Evolutionary conservation across 1,139 yeast genomes (phyloP).

Genomic region (Zygosaccharomyces sapae): DNA sequence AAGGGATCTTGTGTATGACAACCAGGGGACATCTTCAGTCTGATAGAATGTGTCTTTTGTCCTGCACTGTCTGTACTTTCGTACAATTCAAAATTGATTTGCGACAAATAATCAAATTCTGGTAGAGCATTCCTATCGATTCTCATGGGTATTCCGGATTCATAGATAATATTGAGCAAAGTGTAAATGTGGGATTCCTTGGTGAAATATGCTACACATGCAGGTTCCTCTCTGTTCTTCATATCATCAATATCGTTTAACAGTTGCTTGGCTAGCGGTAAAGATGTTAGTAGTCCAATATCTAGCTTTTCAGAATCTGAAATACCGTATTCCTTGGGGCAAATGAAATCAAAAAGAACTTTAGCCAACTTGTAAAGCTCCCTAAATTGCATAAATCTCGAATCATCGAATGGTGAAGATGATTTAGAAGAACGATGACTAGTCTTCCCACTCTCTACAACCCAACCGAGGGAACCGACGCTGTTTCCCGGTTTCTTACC

Average conservation of each 20-base stretch:
- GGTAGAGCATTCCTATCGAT: slow-evolving; percentile 93
- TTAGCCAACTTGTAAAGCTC: slow-evolving; percentile 88
- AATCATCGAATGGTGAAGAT: slow-evolving; percentile 71
- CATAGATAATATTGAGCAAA: slow-evolving; percentile 81
- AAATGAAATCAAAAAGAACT: slow-evolving; percentile 91
- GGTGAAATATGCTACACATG: slow-evolving; percentile 85
- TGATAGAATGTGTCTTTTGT: slow-evolving; percentile 78
- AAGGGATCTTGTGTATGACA: slow-evolving; percentile 97
- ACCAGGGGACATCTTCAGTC: slow-evolving; percentile 91
- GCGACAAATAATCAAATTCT: slow-evolving; percentile 92
- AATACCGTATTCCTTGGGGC: slow-evolving; percentile 98
- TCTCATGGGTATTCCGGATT: slow-evolving; percentile 88
- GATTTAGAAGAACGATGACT: slow-evolving; percentile 36
- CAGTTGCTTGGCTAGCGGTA: slow-evolving; percentile 90
- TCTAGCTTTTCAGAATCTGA: slow-evolving; percentile 93
- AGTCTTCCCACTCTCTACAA: slow-evolving; percentile 49
- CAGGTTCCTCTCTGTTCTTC: slow-evolving; percentile 73
- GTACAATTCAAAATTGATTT: slow-evolving; percentile 87
- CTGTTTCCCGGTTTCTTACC: slow-evolving; percentile 38
- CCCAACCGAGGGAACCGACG: slow-evolving; percentile 76
- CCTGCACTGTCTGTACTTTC: slow-evolving; percentile 69
- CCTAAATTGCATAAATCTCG: slow-evolving; percentile 72
- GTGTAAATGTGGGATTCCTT: slow-evolving; percentile 98
- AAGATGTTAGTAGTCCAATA: slow-evolving; percentile 88
- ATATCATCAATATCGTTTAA: slow-evolving; percentile 74